phyloP scores from a whole-genome alignment of 192 early-diverging fungal genomes.

The Chytriomyces sp. region DNA sequence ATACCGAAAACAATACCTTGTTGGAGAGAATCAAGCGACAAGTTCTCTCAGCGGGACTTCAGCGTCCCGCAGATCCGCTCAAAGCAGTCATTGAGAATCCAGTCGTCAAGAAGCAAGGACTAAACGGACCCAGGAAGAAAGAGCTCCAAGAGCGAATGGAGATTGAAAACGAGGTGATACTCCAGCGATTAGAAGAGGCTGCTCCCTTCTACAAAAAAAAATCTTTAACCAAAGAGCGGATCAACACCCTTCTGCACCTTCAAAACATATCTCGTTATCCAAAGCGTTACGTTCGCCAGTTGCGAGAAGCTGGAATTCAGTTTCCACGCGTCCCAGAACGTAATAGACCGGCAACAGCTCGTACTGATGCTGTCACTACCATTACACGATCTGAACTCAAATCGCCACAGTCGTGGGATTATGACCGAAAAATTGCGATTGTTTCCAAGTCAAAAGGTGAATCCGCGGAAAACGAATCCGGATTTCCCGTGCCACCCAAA shows the following conservation, averaged over 20 bases:
- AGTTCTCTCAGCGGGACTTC: neutral
- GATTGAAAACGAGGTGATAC: conserved; percentile 21
- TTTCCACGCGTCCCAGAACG: conserved; percentile 7
- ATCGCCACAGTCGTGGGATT: conserved; percentile 1
- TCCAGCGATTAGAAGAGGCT: conserved; percentile 16
- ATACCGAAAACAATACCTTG: conserved; percentile 7
- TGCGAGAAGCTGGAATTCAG: conserved; percentile 8
- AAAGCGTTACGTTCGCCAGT: conserved; percentile 11
- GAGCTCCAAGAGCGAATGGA: conserved; percentile 18
- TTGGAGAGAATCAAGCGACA: conserved; percentile 13
- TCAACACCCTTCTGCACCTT: conserved; percentile 12
- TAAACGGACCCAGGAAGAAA: conserved; percentile 17
- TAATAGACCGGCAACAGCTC: neutral
- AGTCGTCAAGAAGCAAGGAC: conserved; percentile 1
- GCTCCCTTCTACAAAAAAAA: conserved; percentile 1
- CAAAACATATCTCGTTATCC: conserved; percentile 28
- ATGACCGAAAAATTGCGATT: neutral
- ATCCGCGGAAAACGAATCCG: neutral
- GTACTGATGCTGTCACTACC: neutral
- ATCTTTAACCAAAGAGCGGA: conserved; percentile 5
- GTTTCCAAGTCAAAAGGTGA: no score
- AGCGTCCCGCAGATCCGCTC: neutral
- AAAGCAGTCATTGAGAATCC: neutral
- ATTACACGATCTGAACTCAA: neutral
- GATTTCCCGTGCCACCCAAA: neutral